Conservation (phyloP, 495 filamentous ascomycete genomes). For the Staphylotrichum tortipilum region DNA sequence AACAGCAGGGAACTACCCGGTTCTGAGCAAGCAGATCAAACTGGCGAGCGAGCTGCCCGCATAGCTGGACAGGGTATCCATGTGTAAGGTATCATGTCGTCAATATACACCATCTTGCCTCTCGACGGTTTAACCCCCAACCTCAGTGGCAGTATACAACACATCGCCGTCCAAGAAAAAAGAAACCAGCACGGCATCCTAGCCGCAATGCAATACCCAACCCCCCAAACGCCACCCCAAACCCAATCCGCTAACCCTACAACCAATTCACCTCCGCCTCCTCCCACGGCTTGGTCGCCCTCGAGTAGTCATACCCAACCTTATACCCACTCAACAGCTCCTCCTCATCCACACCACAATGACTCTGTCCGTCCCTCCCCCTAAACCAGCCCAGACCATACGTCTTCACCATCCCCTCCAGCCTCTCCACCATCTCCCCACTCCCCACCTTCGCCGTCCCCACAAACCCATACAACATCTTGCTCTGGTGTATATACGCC, state of each 20-base stretch:
- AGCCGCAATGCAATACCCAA: background rate
- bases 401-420: slow-evolving; percentile 48
- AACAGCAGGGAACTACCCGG: no score
- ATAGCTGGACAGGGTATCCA: no score
- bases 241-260: slow-evolving; percentile 6
- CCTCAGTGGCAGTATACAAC: no score
- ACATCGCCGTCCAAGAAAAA: no score
- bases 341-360: slow-evolving; percentile 66
- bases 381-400: slow-evolving; percentile 68
- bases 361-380: slow-evolving; percentile 54
- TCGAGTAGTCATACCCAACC: slow-evolving; percentile 43
- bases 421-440: slow-evolving; percentile 44
- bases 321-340: slow-evolving; percentile 51
- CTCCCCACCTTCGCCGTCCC: slow-evolving; percentile 53
- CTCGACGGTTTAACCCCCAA: no score
- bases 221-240: background rate
- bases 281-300: slow-evolving; percentile 38
- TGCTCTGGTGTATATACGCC: slow-evolving; percentile 63
- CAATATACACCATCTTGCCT: no score
- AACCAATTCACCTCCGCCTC: slow-evolving; percentile 26
- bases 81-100: no score
- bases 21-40: no score
- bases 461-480: slow-evolving; percentile 65
- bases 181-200: no score
- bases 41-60: no score